phyloP scores from a whole-genome alignment of 2,329 filamentous ascomycete genomes.

The Pseudogymnoascus sp. region DNA sequence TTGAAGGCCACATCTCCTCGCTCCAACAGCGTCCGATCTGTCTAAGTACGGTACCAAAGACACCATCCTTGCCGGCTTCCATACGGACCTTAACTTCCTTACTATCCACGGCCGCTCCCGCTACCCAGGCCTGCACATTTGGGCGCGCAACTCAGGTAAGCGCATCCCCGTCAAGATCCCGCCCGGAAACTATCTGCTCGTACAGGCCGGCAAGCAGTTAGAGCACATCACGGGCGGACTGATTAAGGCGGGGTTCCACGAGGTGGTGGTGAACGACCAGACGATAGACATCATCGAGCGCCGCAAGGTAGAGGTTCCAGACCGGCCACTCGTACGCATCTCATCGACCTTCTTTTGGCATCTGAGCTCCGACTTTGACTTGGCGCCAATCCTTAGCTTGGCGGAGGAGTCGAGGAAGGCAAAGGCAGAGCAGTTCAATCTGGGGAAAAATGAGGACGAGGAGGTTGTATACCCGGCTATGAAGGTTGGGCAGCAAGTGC shows the following conservation, averaged over 20 bases:
- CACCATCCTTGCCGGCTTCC: slow-evolving; percentile 57
- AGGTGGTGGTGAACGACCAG: slow-evolving; percentile 50
- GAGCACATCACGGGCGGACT: slow-evolving; percentile 55
- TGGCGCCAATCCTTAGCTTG: slow-evolving; percentile 44
- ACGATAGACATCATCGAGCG: slow-evolving; percentile 42
- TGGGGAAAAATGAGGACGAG: slow-evolving; percentile 48
- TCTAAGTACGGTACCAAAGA: slow-evolving; percentile 44
- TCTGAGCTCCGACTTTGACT: slow-evolving; percentile 48
- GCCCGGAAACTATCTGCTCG: slow-evolving; percentile 49
- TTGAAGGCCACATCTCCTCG: slow-evolving; percentile 42
- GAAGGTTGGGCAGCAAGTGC: slow-evolving; percentile 54
- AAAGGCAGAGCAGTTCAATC: slow-evolving; percentile 39
- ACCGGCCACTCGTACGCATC: slow-evolving; percentile 48
- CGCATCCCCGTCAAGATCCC: slow-evolving; percentile 54
- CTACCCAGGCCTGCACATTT: slow-evolving; percentile 55
- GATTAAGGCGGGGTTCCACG: slow-evolving; percentile 55
- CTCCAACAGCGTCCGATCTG: slow-evolving; percentile 54
- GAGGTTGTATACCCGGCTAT: slow-evolving; percentile 42
- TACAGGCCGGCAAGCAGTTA: slow-evolving; percentile 57
- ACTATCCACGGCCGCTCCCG: slow-evolving; percentile 58
- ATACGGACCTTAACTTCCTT: slow-evolving; percentile 58
- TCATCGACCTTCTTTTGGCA: slow-evolving; percentile 58
- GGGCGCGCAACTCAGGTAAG: slow-evolving; percentile 55
- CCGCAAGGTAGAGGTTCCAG: slow-evolving; percentile 36
- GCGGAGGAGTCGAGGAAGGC: slow-evolving; percentile 39